Evolutionary conservation across 208 protist species (phyloP).

Genomic region (Leishmania major): DNA sequence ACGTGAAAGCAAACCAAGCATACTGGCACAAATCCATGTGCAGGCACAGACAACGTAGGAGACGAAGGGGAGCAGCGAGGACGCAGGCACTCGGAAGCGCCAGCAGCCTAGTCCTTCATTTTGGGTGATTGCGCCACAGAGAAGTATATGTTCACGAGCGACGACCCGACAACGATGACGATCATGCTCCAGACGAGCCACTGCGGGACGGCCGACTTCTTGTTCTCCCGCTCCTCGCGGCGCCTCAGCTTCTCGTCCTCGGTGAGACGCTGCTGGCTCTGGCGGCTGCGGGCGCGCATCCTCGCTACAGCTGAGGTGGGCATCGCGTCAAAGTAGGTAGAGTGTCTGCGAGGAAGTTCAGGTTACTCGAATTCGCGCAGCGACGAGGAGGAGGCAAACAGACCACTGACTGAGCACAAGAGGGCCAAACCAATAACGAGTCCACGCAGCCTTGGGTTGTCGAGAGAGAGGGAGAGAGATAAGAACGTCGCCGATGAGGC

Average conservation of each 20-base stretch:
- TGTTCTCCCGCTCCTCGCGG: conserved; percentile 50
- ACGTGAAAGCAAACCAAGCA: not conserved
- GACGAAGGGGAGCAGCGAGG: not conserved
- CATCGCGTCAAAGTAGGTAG: conserved; percentile 34
- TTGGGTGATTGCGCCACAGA: conserved; percentile 61
- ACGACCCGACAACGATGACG: conserved; percentile 68
- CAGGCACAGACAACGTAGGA: not conserved
- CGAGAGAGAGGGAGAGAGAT: not conserved
- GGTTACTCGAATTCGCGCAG: not conserved
- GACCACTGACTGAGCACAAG: not conserved
- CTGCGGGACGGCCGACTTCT: conserved; percentile 42
- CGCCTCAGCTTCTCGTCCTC: conserved; percentile 59
- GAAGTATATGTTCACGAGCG: conserved; percentile 79
- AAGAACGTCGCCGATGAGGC: not conserved
- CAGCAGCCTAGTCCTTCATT: conserved; percentile 41
- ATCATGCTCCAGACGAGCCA: conserved; percentile 69
- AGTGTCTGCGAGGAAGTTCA: too few species aligned
- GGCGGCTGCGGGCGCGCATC: conserved; percentile 61
- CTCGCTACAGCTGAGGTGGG: conserved; percentile 42
- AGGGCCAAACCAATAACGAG: not conserved
- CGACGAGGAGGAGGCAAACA: not conserved
- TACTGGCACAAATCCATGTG: not conserved
- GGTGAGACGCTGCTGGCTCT: conserved; percentile 53
- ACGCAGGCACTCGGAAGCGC: not conserved
- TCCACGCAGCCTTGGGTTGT: not conserved